Evolutionary conservation across 345 rosid genomes (phyloP), one percentile per base, ranked within the genome.

Genomic region (Brassica napus): DNA sequence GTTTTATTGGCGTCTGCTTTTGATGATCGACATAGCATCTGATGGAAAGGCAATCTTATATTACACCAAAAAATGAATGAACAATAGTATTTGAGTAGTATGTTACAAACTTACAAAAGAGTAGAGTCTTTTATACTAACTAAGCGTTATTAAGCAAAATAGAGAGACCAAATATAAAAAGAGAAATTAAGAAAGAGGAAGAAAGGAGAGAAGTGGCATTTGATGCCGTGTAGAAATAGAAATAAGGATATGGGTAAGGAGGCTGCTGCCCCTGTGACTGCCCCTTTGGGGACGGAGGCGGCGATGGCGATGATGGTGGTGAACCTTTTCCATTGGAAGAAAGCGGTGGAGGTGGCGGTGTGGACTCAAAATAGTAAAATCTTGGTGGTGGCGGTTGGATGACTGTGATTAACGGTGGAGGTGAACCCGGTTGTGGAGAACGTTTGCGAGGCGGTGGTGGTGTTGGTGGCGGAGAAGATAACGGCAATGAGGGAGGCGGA

Each of bases 311-410:
- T 44, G 82, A 15, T 10, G 80, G 76, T 44, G 80, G 76, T 0
- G 77, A 58, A 24, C 76, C 32, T 39, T 76, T 71, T 52, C 12
- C 78, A 49, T 59, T 64, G 42, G 80, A 47, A 65, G 79, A 59
- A 32, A 65, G 2, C 6, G 70, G 68, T 65, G 83, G 83, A 8
- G 79, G 79, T 6, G 82, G 83, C 0, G 83, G 79, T 37, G 66
- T 74, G 52, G 79, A 74, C 37, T 74, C n/a, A 69, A 80, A 80
- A 69, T 79, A 79, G 82, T 79, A 79, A 69, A 79, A 79, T 0
- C 82, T 65, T 21, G 83, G 83, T 0, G 83, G 83, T 2, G 83
- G 83, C 7, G 83, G 80, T 74, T 74, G 55, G 44, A 75, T 75
- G 16, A 76, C 83, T 3, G 82, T 79, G 0, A 75, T 79, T 35